Evolutionary conservation across 225 moss, liverwort and hornwort species (phyloP), one percentile per base, ranked within the genome.

Genomic region (Physcomitrium patens): DNA sequence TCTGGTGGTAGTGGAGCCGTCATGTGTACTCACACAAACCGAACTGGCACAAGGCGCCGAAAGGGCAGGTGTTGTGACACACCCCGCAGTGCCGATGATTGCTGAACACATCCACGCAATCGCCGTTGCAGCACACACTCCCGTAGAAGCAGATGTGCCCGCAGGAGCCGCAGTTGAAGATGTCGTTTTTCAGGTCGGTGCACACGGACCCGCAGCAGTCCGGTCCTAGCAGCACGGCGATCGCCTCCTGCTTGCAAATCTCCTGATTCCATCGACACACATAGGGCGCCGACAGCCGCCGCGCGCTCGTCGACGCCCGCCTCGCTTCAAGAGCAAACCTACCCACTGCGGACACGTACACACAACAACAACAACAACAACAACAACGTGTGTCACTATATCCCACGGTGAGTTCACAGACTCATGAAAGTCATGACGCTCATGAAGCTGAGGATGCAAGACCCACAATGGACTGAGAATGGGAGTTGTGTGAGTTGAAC

Each of bases 91-190:
- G 77, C 28, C 28, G 53, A 0, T 19, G 5, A 9, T 74, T 70
- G 14, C 62, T 87, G 4, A 87, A 84, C 8, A 87, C 64, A 18
- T 87, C 84, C 0, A 50, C 74, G 22, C 87, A 87, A 23, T 48
- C 48, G 0, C 87, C 84, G 1, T 72, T 60, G 72, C 84, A 87
- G 15, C 87, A 87, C 1, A 80, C 37, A 68, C 79, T 84, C 62
- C 87, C 87, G 2, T 44, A 87, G 10, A 87, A 84, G 61, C 80
- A 87, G 57, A 85, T 42, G 37, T 51, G 77, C 23, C 79, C 84
- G 17, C 84, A 87, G 0, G 59, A 43, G 0, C 87, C 87, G 31
- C 84, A 87, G 7, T 87, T 84, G 69, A 84, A 81, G 0, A 73
- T 10, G 18, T 87, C 81, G 0, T 56, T 76, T 41, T 77, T 64